These are phyloP conservation scores for Cordyceps pruinosa DNA, from an alignment of 2,329 filamentous ascomycete species.

Conservation along the genomic window DNA sequence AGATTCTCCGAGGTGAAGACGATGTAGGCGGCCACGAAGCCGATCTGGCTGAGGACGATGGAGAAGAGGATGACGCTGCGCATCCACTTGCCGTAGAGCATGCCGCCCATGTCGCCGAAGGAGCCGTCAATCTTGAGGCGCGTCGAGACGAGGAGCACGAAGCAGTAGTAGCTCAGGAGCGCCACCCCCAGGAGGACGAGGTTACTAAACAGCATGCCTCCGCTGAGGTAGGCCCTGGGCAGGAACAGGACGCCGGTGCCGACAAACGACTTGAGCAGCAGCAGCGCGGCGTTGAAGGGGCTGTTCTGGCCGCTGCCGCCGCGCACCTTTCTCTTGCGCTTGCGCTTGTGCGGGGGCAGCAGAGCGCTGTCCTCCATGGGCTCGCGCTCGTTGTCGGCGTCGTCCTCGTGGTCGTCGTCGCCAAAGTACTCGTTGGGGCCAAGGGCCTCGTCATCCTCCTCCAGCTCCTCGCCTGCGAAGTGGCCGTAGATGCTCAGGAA, in stretches of 20 bases:
- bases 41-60: constrained; percentile 91
- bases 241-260: constrained; percentile 93
- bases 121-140: constrained; percentile 84
- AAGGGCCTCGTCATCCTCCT: constrained; percentile 90
- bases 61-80: constrained; percentile 79
- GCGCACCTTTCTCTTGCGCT: constrained; percentile 69
- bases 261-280: constrained; percentile 95
- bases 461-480: constrained; percentile 92
- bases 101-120: constrained; percentile 92
- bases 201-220: constrained; percentile 96
- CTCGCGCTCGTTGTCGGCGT: constrained; percentile 57
- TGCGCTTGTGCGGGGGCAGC: constrained; percentile 66
- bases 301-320: constrained; percentile 69
- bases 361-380: constrained; percentile 85
- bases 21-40: constrained; percentile 91
- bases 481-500: constrained; percentile 94
- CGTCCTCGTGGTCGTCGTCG: constrained; percentile 54
- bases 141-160: constrained; percentile 84
- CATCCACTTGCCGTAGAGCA: constrained; percentile 88
- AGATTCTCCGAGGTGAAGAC: constrained; percentile 96
- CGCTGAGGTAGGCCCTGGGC: constrained; percentile 87
- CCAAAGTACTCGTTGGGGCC: constrained; percentile 88
- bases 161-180: constrained; percentile 89
- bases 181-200: constrained; percentile 82
- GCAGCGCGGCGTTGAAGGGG: constrained; percentile 69